These are phyloP conservation scores for Aspergillus nidulans DNA, from an alignment of 495 filamentous ascomycete genomes.

Conservation along the genomic window DNA sequence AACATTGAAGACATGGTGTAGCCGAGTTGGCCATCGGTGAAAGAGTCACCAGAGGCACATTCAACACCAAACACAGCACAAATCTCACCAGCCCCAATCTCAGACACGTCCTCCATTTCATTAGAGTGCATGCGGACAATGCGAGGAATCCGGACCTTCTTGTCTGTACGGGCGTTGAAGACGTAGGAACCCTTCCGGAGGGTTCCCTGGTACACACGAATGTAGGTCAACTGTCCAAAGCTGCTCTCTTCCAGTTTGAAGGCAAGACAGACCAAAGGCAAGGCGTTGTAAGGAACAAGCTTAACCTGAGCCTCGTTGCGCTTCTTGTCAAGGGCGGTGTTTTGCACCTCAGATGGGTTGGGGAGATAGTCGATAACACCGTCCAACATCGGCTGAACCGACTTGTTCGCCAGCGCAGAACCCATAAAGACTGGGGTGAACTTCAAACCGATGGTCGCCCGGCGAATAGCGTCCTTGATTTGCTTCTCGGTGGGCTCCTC, in stretches of 20 bases:
- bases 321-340: constrained; percentile 79
- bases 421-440: constrained; percentile 98
- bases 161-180: constrained; percentile 88
- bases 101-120: constrained; percentile 94
- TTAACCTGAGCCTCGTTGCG: constrained; percentile 74
- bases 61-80: constrained; percentile 98
- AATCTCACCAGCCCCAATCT: constrained; percentile 94
- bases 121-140: constrained; percentile 99
- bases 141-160: constrained; percentile 94
- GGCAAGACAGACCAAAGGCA: constrained; percentile 92
- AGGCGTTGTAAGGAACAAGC: constrained; percentile 84
- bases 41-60: constrained; percentile 96
- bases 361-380: constrained; percentile 95
- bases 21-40: constrained; percentile 89
- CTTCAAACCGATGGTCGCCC: constrained; percentile 80
- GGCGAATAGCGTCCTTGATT: constrained; percentile 84
- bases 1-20: constrained; percentile 99
- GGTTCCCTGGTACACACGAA: constrained; percentile 94
- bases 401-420: constrained; percentile 90
- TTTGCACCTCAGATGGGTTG: constrained; percentile 86
- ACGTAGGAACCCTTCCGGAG: constrained; percentile 84
- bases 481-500: constrained; percentile 67
- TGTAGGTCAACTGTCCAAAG: constrained; percentile 97
- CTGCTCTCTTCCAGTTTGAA: constrained; percentile 99
- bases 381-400: constrained; percentile 94